phyloP scores from a whole-genome alignment of 1,284 basidiomycete genomes.

The Xanthoconium separans region DNA sequence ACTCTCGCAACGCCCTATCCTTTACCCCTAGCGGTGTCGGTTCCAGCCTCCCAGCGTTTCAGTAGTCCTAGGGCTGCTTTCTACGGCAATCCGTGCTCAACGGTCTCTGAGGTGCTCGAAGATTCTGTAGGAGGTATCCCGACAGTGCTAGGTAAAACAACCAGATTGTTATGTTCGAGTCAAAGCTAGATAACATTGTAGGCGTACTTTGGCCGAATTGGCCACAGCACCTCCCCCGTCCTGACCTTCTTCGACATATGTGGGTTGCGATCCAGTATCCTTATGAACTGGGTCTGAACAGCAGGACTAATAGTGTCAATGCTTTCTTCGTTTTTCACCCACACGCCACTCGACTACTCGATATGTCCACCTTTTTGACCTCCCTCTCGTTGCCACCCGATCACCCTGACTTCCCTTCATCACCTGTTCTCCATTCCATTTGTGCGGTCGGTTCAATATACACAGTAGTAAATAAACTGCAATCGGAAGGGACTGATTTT shows the following conservation, averaged over 20 bases:
- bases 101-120: not conserved
- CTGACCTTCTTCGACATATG: slow-evolving; percentile 63
- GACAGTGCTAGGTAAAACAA: slow-evolving; percentile 7
- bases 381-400: slow-evolving; percentile 60
- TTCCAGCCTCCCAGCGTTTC: not conserved
- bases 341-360: slow-evolving; percentile 64
- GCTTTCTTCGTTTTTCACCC: slow-evolving; percentile 74
- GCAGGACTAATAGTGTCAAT: slow-evolving; percentile 49
- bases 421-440: slow-evolving; percentile 70
- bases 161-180: not conserved
- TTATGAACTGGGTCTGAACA: not conserved
- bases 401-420: slow-evolving; percentile 69
- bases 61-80: not conserved
- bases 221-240: slow-evolving; percentile 60
- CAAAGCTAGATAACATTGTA: slow-evolving; percentile 4
- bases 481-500: slow-evolving; percentile 35
- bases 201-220: slow-evolving; percentile 52
- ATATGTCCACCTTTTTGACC: slow-evolving; percentile 62
- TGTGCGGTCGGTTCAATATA: slow-evolving; percentile 73
- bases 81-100: not conserved
- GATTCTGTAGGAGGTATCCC: not conserved
- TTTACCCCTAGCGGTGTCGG: not conserved
- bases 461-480: slow-evolving; percentile 50
- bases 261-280: slow-evolving; percentile 33
- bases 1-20: not conserved